phyloP scores from a whole-genome alignment of 805 yeast species.

The Jamesozyma piceae region DNA sequence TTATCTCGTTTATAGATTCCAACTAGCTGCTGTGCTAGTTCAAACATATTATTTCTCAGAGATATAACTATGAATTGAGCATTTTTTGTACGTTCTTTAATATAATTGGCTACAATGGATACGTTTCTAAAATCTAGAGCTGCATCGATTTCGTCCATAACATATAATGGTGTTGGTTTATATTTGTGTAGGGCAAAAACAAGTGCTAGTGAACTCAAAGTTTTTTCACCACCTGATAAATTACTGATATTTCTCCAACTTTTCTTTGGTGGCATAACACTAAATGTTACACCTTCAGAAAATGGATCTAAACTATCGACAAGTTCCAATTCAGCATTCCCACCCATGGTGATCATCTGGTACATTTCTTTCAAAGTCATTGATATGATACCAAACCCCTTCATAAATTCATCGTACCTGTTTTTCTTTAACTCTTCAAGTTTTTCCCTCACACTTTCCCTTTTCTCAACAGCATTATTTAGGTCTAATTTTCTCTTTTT shows the following conservation, averaged over 20 bases:
- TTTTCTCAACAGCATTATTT: constrained; percentile 51
- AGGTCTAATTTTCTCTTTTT: constrained; percentile 54
- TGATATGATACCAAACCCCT: constrained; percentile 81
- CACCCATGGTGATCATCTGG: constrained; percentile 98
- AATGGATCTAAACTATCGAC: constrained; percentile 97
- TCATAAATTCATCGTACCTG: constrained; percentile 83
- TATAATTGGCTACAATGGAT: constrained; percentile 93
- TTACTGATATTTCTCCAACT: constrained; percentile 95
- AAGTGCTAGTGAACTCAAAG: constrained; percentile 85
- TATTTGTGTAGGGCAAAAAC: constrained; percentile 94
- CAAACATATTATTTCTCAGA: constrained; percentile 94
- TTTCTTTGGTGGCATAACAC: constrained; percentile 98
- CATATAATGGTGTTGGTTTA: constrained; percentile 94
- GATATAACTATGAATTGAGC: constrained; percentile 96
- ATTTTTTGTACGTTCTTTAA: constrained; percentile 88
- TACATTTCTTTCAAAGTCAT: constrained; percentile 91
- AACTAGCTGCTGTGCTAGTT: constrained; percentile 83
- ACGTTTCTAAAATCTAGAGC: constrained; percentile 96
- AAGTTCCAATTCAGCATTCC: constrained; percentile 92
- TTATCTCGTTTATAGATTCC: constrained; percentile 88
- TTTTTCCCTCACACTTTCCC: constrained; percentile 54
- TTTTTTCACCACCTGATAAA: constrained; percentile 95
- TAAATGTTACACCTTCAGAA: constrained; percentile 89
- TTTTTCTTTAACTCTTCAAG: constrained; percentile 64
- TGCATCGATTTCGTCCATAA: constrained; percentile 99